Percentiles rank a stretch among this genome's conserved stretches.
These are phyloP conservation scores for Lipomyces yarrowii DNA, from an alignment of 1,139 yeast genomes.

Conservation along the genomic window DNA sequence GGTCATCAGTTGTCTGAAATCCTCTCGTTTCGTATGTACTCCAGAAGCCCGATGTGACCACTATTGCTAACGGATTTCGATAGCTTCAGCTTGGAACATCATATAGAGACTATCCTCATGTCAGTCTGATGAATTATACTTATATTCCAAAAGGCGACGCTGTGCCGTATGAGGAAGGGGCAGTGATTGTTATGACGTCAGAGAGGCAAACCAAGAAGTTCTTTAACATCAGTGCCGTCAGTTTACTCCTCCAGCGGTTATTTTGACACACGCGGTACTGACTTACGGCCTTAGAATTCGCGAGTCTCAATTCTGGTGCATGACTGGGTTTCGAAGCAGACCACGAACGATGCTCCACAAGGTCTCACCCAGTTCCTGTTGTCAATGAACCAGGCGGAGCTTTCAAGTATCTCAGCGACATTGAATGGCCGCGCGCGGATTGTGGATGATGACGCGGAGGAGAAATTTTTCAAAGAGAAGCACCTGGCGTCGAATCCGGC, in stretches of 20 bases:
- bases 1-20: constrained; percentile 25
- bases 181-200: constrained; percentile 68
- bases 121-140: constrained; percentile 85
- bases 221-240: constrained; percentile 54
- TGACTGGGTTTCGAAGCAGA: constrained; percentile 72
- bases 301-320: constrained; percentile 79
- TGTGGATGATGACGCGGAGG: constrained; percentile 50
- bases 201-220: constrained; percentile 70
- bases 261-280: neutral
- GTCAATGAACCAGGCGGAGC: constrained; percentile 71
- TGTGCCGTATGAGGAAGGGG: constrained; percentile 45
- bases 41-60: neutral
- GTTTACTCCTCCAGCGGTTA: neutral
- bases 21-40: constrained; percentile 27
- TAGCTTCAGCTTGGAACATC: constrained; percentile 84
- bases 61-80: neutral
- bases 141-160: constrained; percentile 49
- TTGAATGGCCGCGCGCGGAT: constrained; percentile 70
- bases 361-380: constrained; percentile 63
- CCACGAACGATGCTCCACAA: constrained; percentile 34
- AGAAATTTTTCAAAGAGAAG: constrained; percentile 57
- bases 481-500: constrained; percentile 56
- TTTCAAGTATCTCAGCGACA: constrained; percentile 78
- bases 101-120: constrained; percentile 69
- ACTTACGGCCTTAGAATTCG: constrained; percentile 51